phyloP scores from a whole-genome alignment of 805 yeast genomes.

The Starmerella ratchasimensis region DNA sequence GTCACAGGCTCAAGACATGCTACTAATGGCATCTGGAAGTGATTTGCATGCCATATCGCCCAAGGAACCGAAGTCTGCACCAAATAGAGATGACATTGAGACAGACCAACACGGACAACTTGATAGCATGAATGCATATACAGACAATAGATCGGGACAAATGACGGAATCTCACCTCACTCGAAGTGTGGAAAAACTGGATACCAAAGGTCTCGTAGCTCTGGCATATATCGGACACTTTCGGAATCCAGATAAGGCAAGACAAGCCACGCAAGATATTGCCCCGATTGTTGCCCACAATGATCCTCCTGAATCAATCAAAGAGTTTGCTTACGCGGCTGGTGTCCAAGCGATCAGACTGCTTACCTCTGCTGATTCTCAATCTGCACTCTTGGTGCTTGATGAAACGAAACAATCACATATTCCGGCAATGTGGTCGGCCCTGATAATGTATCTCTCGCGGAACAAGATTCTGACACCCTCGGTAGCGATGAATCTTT shows the following conservation, averaged over 20 bases:
- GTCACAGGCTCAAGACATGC: conserved; percentile 19
- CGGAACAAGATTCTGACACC: conserved; percentile 16
- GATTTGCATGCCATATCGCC: no score
- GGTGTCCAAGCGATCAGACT: conserved; percentile 12
- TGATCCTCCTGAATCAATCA: conserved; percentile 1
- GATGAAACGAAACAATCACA: conserved; percentile 6
- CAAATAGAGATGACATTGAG: no score
- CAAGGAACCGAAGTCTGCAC: no score
- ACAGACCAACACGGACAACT: no score
- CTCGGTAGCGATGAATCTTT: conserved; percentile 12
- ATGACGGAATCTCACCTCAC: no score
- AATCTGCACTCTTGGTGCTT: conserved; percentile 10
- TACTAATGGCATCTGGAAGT: conserved; percentile 17
- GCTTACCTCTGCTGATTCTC: conserved; percentile 8
- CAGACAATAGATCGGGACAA: no score
- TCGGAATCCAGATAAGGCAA: conserved; percentile 8
- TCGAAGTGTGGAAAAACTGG: conserved; percentile 14
- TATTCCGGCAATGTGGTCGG: conserved; percentile 21
- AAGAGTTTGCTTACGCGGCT: conserved; percentile 13
- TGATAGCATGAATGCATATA: no score
- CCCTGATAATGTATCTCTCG: conserved; percentile 16
- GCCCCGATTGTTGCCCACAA: conserved; percentile 2
- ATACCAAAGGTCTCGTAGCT: conserved; percentile 24
- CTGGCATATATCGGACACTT: conserved; percentile 21
- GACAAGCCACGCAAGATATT: conserved; percentile 6